Evolutionary conservation across 345 rosid genomes (phyloP).

Genomic region (Cardamine chenopodiifolia): DNA sequence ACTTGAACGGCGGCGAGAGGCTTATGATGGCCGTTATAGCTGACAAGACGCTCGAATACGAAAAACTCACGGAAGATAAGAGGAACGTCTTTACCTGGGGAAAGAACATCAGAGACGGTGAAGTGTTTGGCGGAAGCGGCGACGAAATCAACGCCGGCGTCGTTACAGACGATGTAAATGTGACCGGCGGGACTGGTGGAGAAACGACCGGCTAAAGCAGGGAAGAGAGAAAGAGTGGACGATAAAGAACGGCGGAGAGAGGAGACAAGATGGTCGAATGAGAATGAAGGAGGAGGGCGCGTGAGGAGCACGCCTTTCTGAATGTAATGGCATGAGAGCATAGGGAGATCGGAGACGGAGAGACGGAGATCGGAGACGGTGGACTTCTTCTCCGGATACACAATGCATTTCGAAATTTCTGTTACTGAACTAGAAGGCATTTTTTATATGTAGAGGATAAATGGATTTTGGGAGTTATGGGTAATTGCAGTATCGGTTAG

Average conservation of each 20-base stretch:
- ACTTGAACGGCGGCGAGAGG: slow-evolving; percentile 84
- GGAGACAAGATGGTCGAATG: slow-evolving; percentile 48
- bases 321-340: slow-evolving; percentile 97
- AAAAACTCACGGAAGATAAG: slow-evolving; percentile 69
- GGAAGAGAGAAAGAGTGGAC: slow-evolving; percentile 68
- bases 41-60: slow-evolving; percentile 65
- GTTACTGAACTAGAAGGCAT: slow-evolving; percentile 65
- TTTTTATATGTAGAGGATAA: slow-evolving; percentile 14
- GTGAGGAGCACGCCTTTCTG: slow-evolving; percentile 87
- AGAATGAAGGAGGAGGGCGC: slow-evolving; percentile 46
- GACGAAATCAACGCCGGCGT: slow-evolving; percentile 73
- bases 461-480: background rate
- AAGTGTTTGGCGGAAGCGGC: slow-evolving; percentile 58
- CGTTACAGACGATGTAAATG: slow-evolving; percentile 68
- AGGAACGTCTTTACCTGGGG: slow-evolving; percentile 57
- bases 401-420: slow-evolving; percentile 58
- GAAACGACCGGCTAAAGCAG: slow-evolving; percentile 85
- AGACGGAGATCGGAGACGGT: slow-evolving; percentile 68
- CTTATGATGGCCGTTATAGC: slow-evolving; percentile 74
- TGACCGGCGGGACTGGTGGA: slow-evolving; percentile 62
- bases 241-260: slow-evolving; percentile 71
- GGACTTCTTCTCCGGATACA: slow-evolving; percentile 56
- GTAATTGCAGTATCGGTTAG: background rate
- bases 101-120: slow-evolving; percentile 46
- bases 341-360: slow-evolving; percentile 91